These are phyloP conservation scores for Fusarium fracticaudum DNA, from an alignment of 2,329 filamentous ascomycete species.

Conservation along the genomic window DNA sequence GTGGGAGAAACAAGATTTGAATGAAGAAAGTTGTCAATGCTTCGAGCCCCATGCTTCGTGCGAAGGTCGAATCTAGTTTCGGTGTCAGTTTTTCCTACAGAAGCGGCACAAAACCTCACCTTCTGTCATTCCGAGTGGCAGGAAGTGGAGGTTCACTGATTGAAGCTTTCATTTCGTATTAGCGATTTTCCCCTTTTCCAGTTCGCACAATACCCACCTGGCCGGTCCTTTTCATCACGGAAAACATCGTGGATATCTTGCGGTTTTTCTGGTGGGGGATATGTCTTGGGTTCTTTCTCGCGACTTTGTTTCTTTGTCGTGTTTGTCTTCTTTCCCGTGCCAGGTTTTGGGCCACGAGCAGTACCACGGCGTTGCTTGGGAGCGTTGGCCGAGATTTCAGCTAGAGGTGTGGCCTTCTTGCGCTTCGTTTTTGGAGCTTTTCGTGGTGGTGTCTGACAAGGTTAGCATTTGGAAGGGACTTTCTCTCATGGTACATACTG, in stretches of 20 bases:
- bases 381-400: conserved; percentile 50
- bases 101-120: conserved; percentile 27
- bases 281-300: conserved; percentile 14
- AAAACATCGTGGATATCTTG: conserved; percentile 45
- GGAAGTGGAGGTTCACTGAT: conserved; percentile 38
- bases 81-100: conserved; percentile 3
- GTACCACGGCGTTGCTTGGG: conserved; percentile 42
- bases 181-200: conserved; percentile 9
- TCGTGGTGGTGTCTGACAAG: conserved; percentile 42
- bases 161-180: conserved; percentile 30
- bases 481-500: conserved; percentile 52
- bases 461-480: conserved; percentile 8
- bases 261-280: conserved; percentile 29
- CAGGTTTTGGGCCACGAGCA: conserved; percentile 29
- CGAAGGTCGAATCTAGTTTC: conserved; percentile 46
- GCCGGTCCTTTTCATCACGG: conserved; percentile 40
- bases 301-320: conserved; percentile 25
- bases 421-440: conserved; percentile 45
- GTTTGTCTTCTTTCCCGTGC: conserved; percentile 28
- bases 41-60: conserved; percentile 48
- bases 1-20: conserved; percentile 52
- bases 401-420: conserved; percentile 46
- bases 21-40: conserved; percentile 51
- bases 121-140: conserved; percentile 38
- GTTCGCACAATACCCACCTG: conserved; percentile 34